Evolutionary conservation across 2,329 filamentous ascomycete genomes (phyloP).

Genomic region (Fusarium chuoi): DNA sequence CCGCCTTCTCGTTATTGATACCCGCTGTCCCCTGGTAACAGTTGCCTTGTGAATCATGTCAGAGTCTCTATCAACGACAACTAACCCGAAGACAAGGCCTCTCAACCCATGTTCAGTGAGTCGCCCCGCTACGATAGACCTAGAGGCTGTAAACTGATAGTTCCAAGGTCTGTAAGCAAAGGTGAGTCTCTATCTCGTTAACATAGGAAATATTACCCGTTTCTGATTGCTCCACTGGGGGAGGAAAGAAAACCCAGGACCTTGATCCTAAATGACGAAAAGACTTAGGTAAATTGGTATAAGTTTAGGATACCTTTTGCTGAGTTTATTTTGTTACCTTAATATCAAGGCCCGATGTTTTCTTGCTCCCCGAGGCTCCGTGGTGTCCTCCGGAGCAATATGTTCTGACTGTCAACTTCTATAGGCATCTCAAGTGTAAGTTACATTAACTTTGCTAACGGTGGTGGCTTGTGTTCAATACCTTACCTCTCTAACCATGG

Average conservation of each 20-base stretch:
- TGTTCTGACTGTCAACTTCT: constrained; percentile 9
- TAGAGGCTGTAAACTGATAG: constrained; percentile 2
- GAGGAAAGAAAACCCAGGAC: too few species aligned
- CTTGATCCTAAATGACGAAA: too few species aligned
- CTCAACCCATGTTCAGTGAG: constrained; percentile 38
- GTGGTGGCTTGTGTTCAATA: background rate
- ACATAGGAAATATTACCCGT: constrained; percentile 15
- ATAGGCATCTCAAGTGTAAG: constrained; percentile 42
- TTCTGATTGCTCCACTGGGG: background rate
- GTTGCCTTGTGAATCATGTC: constrained; percentile 29
- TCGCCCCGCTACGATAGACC: background rate
- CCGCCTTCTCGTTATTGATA: constrained; percentile 5
- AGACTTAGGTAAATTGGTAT: too few species aligned
- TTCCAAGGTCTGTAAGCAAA: constrained; percentile 37
- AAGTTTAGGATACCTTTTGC: too few species aligned
- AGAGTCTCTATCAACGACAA: constrained; percentile 18
- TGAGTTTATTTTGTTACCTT: too few species aligned
- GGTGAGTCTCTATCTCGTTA: constrained; percentile 24
- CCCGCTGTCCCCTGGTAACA: background rate
- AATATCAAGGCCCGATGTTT: too few species aligned
- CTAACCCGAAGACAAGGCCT: constrained; percentile 27
- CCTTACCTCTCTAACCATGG: background rate
- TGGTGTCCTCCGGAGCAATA: background rate
- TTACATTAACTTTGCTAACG: background rate
- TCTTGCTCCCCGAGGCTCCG: too few species aligned